phyloP scores from a whole-genome alignment of 2,329 filamentous ascomycete species.

The Colletotrichum shisoi region DNA sequence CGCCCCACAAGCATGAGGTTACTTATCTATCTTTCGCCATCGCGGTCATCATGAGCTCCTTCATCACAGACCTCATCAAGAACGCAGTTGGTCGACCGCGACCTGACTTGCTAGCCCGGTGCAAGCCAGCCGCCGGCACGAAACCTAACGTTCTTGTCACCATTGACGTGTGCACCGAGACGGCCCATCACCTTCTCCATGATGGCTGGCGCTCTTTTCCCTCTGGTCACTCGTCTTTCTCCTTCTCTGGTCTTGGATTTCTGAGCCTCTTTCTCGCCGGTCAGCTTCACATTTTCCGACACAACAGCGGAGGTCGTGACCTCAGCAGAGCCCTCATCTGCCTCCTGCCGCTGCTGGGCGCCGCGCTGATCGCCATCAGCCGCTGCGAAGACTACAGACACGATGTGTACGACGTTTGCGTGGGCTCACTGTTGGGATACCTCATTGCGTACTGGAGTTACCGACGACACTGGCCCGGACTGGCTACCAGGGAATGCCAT shows the following conservation, averaged over 20 bases:
- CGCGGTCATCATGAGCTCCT: conserved; percentile 76
- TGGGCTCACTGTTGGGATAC: conserved; percentile 68
- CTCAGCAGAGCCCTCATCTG: conserved; percentile 66
- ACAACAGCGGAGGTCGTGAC: conserved; percentile 56
- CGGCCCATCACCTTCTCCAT: conserved; percentile 72
- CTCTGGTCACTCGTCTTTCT: conserved; percentile 79
- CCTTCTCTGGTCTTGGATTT: conserved; percentile 81
- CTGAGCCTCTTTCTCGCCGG: conserved; percentile 74
- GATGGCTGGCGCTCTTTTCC: conserved; percentile 88
- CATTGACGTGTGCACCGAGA: conserved; percentile 76
- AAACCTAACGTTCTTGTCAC: conserved; percentile 64
- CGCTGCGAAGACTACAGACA: conserved; percentile 75
- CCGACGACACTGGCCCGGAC: conserved; percentile 67
- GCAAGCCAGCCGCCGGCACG: conserved; percentile 69
- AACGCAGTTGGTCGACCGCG: conserved; percentile 81
- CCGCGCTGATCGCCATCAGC: conserved; percentile 72
- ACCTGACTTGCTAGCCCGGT: conserved; percentile 73
- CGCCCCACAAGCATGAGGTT: conserved; percentile 82
- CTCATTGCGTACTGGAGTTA: conserved; percentile 71
- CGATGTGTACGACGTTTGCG: conserved; percentile 73
- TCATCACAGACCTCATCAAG: conserved; percentile 91
- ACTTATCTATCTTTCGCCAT: conserved; percentile 83
- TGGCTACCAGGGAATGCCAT: conserved; percentile 62
- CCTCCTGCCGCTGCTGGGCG: conserved; percentile 66
- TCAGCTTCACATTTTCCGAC: conserved; percentile 66